Evolutionary conservation across 768 basidiomycete genomes (phyloP), one percentile per base, ranked within the genome.

Genomic region (Psilocybe tampanensis): DNA sequence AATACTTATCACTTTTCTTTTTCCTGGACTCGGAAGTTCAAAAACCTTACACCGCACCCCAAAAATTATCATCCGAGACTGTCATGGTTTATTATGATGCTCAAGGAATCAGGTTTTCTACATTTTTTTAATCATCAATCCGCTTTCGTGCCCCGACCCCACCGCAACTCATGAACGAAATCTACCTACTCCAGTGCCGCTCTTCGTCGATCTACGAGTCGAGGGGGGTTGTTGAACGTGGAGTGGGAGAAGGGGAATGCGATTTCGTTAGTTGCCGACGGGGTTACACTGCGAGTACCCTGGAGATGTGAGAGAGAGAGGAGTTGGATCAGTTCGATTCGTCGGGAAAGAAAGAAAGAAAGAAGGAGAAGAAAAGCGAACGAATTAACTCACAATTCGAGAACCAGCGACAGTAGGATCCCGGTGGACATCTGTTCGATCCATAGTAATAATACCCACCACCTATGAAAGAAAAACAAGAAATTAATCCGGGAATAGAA

Each of bases 271-370:
- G 41, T 65, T 56, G 54, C 55, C 48, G 22, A 60, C 63, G 42
- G 47, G 65, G 54, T 66, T 66, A 59, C 65, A 66, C 52, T 66
- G 65, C 47, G 65, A 62, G 57, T 66, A 66, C 65, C 65, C 65
- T 66, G 44, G n/a, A n/a, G 17, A 54, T 5, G 4, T 29, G 29
- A 29, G 29, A 29, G 29, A 5, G 29, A 9, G 29, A 29, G 4
- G 29, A 29, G n/a, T n/a, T 29, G 29, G 9, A 9, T 29, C 5
- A 29, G 29, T 29, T n/a, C n/a, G n/a, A n/a, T n/a, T n/a, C n/a
- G n/a, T n/a, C n/a, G n/a, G n/a, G n/a, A n/a, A n/a, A n/a, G n/a
- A n/a, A n/a, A n/a, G n/a, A n/a, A n/a, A n/a, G n/a, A n/a, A n/a
- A n/a, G n/a, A n/a, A n/a, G n/a, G n/a, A n/a, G n/a, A n/a, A n/a